These are phyloP conservation scores for Daldinia sp. DNA, from an alignment of 2,329 filamentous ascomycete genomes.

Conservation along the genomic window DNA sequence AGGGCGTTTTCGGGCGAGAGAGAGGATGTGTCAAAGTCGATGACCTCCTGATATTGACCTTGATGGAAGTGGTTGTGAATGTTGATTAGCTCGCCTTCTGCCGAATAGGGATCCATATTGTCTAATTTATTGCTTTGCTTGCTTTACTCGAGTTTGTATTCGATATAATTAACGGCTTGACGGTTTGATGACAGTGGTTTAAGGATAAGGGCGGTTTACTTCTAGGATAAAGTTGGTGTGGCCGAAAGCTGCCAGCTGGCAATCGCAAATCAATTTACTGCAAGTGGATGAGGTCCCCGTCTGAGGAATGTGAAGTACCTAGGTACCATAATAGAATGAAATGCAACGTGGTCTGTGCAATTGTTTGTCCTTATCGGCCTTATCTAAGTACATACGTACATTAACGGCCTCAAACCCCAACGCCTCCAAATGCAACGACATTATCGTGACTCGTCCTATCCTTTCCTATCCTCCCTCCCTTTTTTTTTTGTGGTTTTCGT, in stretches of 20 bases:
- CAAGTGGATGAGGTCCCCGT: too few relatives aligned
- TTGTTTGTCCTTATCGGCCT: not conserved
- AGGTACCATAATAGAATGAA: not conserved
- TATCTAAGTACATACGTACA: slow-evolving; percentile 14
- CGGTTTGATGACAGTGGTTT: not conserved
- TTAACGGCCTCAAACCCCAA: not conserved
- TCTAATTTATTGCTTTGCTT: slow-evolving; percentile 43
- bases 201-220: not conserved
- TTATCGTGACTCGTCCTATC: not conserved
- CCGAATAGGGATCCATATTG: slow-evolving; percentile 76
- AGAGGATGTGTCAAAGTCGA: slow-evolving; percentile 85
- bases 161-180: slow-evolving; percentile 10
- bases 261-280: not conserved
- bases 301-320: not conserved
- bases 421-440: not conserved
- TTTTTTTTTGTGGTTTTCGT: not conserved
- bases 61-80: slow-evolving; percentile 78
- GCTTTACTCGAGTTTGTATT: slow-evolving; percentile 4
- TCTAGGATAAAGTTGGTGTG: slow-evolving; percentile 11
- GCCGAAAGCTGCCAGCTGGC: slow-evolving; percentile 40
- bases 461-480: not conserved
- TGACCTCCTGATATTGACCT: slow-evolving; percentile 86
- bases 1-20: slow-evolving; percentile 84
- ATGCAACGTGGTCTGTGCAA: slow-evolving; percentile 25
- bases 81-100: slow-evolving; percentile 78